These are phyloP conservation scores for Vaccinium macrocarpon DNA, from an alignment of 148 eudicot species.

Conservation along the genomic window DNA sequence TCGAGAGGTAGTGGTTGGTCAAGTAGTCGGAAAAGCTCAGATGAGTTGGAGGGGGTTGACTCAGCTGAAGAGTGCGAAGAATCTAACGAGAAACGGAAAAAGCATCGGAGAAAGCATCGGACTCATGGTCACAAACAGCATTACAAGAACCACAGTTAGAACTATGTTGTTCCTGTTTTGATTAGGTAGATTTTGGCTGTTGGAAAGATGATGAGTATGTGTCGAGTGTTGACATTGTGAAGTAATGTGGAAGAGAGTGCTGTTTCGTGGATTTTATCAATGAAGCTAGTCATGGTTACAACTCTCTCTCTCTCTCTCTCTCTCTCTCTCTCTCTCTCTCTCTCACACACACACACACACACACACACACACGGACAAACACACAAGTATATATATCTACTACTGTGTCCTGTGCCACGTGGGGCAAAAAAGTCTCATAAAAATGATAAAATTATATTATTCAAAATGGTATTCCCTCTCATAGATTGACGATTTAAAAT, in stretches of 20 bases:
- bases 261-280: not conserved
- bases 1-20: not conserved
- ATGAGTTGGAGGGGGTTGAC: not conserved
- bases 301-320: no score
- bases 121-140: not conserved
- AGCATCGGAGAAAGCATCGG: not conserved
- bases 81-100: not conserved
- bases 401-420: no score
- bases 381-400: no score
- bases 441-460: no score
- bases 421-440: no score
- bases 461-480: no score
- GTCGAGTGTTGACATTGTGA: not conserved
- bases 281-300: slow-evolving; percentile 4
- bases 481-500: no score
- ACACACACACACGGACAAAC: no score
- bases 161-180: not conserved
- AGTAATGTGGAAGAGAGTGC: not conserved
- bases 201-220: not conserved
- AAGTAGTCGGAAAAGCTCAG: slow-evolving; percentile 1
- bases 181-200: not conserved
- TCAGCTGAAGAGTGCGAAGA: slow-evolving; percentile 4
- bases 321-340: no score
- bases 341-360: no score
- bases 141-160: not conserved